Evolutionary conservation across 1,284 basidiomycete species (phyloP).

Genomic region (Sphagnurus paluster): DNA sequence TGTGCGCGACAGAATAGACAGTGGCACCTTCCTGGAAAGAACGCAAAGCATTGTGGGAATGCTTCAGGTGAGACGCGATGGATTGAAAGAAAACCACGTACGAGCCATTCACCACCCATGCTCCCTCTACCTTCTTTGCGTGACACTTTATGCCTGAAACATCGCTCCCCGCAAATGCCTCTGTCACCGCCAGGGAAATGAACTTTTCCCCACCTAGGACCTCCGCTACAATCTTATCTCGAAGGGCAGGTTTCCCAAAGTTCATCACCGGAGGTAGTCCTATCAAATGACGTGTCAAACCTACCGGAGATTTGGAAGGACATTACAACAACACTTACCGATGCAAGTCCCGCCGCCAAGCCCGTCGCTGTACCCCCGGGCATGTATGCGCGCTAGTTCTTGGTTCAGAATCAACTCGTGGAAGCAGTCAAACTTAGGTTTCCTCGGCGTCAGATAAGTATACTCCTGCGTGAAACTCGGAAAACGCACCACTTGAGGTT

Average conservation of each 20-base stretch:
- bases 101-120: slow-evolving; percentile 83
- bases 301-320: not conserved
- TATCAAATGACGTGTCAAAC: slow-evolving; percentile 53
- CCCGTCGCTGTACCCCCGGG: slow-evolving; percentile 75
- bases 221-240: slow-evolving; percentile 78
- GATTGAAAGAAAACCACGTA: not conserved
- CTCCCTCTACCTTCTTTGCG: slow-evolving; percentile 82
- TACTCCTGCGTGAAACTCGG: not conserved
- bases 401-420: slow-evolving; percentile 89
- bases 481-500: slow-evolving; percentile 67
- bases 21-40: slow-evolving; percentile 10
- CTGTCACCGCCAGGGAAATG: slow-evolving; percentile 82
- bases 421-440: slow-evolving; percentile 69
- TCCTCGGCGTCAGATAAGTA: not conserved
- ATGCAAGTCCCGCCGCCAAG: slow-evolving; percentile 18
- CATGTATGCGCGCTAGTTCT: slow-evolving; percentile 74
- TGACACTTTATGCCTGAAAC: slow-evolving; percentile 83
- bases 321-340: slow-evolving; percentile 12
- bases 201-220: slow-evolving; percentile 81
- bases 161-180: slow-evolving; percentile 91
- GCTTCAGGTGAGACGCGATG: not conserved
- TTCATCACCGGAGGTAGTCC: slow-evolving; percentile 83
- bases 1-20: not conserved
- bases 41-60: too few species aligned
- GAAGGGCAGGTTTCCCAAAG: slow-evolving; percentile 78